Evolutionary conservation across 1,139 yeast species (phyloP).

Genomic region (Kurtzmaniella natalensis): DNA sequence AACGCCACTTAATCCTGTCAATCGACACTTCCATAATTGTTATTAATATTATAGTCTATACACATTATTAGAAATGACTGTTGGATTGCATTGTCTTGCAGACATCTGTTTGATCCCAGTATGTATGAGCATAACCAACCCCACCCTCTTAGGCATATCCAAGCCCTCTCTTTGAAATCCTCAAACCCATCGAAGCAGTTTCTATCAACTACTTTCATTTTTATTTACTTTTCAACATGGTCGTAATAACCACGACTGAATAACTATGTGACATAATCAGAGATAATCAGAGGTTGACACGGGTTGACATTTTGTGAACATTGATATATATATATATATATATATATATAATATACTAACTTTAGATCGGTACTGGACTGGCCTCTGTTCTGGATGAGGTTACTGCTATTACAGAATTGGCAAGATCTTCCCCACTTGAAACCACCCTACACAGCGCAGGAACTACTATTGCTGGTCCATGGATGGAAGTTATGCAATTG

Average conservation of each 20-base stretch:
- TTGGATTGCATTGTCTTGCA: conserved; percentile 65
- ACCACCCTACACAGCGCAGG: conserved; percentile 85
- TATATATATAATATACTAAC: conserved; percentile 5
- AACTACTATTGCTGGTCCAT: conserved; percentile 88
- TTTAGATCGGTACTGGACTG: conserved; percentile 66
- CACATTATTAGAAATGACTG: conserved; percentile 27
- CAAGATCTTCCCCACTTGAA: conserved; percentile 56
- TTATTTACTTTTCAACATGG: no score
- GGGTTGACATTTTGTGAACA: no score
- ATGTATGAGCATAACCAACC: conserved; percentile 17
- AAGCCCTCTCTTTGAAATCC: no score
- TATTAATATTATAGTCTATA: no score
- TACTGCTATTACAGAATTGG: conserved; percentile 59
- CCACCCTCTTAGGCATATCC: no score
- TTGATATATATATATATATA: no score
- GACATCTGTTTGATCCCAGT: conserved; percentile 80
- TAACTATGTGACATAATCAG: not conserved
- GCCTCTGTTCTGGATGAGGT: conserved; percentile 82
- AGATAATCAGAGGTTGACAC: not conserved
- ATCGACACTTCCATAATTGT: no score
- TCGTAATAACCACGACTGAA: no score
- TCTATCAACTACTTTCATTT: no score
- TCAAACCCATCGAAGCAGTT: no score
- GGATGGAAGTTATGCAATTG: conserved; percentile 77
- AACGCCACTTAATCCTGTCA: no score